These are phyloP conservation scores for Fusarium longipes DNA, from an alignment of 2,329 filamentous ascomycete species.

Conservation along the genomic window DNA sequence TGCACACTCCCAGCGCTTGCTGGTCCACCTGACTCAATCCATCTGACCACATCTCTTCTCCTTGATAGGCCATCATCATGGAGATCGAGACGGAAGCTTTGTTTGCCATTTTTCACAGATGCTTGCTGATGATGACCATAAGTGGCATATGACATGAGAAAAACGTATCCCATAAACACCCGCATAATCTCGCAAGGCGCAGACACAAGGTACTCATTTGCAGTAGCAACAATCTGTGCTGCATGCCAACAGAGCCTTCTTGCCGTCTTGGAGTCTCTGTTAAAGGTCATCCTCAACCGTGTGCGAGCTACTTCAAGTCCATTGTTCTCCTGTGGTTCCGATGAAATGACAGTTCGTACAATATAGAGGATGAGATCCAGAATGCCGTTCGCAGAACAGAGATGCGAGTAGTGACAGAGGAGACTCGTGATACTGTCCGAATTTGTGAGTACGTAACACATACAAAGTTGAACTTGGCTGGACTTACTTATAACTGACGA, in stretches of 20 bases:
- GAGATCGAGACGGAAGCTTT: not conserved
- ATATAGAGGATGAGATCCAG: not conserved
- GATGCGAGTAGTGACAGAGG: slow-evolving; percentile 7
- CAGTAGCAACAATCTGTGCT: not conserved
- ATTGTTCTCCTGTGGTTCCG: rapidly evolving
- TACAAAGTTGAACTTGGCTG: rapidly evolving
- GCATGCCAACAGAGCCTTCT: slow-evolving; percentile 3
- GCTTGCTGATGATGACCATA: not conserved
- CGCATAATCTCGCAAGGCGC: slow-evolving; percentile 3
- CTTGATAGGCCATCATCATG: slow-evolving; percentile 2
- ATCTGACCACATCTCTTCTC: not conserved
- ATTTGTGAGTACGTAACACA: rapidly evolving
- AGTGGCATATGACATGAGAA: not conserved
- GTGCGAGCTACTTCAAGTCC: not conserved
- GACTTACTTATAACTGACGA: slow-evolving; percentile 6
- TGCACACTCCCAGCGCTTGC: not conserved
- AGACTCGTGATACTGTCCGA: not conserved
- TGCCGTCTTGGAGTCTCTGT: not conserved
- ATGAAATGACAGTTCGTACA: not conserved
- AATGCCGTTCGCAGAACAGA: not conserved
- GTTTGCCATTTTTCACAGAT: not conserved
- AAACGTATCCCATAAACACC: slow-evolving; percentile 6
- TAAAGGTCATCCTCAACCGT: not conserved
- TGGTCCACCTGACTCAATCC: not conserved
- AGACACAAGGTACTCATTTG: slow-evolving; percentile 1